Base-by-base conservation (phyloP, 2,329 filamentous ascomycete species). In the Bipolaris sorokiniana region DNA sequence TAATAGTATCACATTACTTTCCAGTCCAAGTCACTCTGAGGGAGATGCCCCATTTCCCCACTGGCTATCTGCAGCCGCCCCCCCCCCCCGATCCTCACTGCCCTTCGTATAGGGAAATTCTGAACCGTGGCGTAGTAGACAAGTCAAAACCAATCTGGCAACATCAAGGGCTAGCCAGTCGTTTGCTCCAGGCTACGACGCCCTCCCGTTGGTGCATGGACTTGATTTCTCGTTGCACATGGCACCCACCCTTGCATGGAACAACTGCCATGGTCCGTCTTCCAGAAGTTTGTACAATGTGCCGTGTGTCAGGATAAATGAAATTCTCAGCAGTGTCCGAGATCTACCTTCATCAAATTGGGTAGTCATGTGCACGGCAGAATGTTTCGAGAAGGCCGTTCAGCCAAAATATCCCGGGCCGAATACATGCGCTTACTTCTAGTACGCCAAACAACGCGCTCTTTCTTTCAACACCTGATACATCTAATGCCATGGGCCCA, bases 281-380 rank as follows among this genome's bases (percentile, higher is more conserved):
- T 71, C 65, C 55, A 70, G 67, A 68, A 70, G 55, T 51, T 48
- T 69, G 36, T 44, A 48, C 50, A 56, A 20, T 40, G 56, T 65
- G 63, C 58, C 60, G 41, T 52, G 41, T 34, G 46, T 60, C 53
- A 65, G 66, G 64, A 45, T 71, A 66, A 67, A 67, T 68, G 54
- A 61, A 63, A 47, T 51, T 52, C 51, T 51, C 55, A 54, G 64
- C 64, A 62, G 57, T 59, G 59, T 67, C 65, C 58, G 59, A 65
- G 62, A 59, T 66, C 58, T 31, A n/a, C 59, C 28, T 59, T 58
- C 66, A 71, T 72, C 57, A 66, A 62, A 20, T 34, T 40, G 36
- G 48, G 48, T 48, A 48, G 64, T 69, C 67, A 67, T 63, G 59
- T 65, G 64, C 61, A 61, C 61, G 36, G 52, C 44, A 40, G 13